Evolutionary conservation across 2,329 filamentous ascomycete genomes (phyloP), one percentile per base, ranked within the genome.

Genomic region (Geosmithia putterillii): DNA sequence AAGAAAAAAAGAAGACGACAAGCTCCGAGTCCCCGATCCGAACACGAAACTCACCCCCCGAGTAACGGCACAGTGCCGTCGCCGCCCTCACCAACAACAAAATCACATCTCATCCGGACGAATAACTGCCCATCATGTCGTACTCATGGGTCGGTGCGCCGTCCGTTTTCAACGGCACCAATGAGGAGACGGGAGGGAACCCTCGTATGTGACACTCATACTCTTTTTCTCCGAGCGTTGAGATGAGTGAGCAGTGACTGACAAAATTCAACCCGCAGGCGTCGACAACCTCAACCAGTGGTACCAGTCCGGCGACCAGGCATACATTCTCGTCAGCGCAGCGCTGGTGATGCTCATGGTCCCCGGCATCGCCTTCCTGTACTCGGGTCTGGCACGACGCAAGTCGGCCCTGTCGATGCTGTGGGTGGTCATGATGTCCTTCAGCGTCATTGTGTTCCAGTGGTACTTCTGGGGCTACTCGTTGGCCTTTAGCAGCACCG

Each of bases 381-480:
- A 98, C 70, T 95, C 90, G 12, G 92, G 92, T 52, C 82, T 96
- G 52, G 90, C 92, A n/a, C 83, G 92, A 52, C 80, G 92, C 72
- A 98, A 98, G 71, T 96, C 92, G 5, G 92, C 92, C 23, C 76
- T 98, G 38, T 95, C 88, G 50, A 83, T 96, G 72, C 92, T 98
- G 57, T 96, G 89, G 87, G 88, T 90, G 14, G 88, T 84, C 67
- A 94, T 98, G 86, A 90, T 84, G 62, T 92, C 88, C 40, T 84
- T 84, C 59, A 89, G 86, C 40, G 81, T 96, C 58, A 74, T 95
- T 61, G 83, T 86, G 45, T 95, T 98, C 70, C 92, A 98, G 69
- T 98, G 92, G 92, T 96, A 95, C 59, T 95, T 98, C 64, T 96
- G 92, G 90, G 92, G 92, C 34, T 98, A 95, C 65, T 95, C 90